A percentile compares a stretch with the other conserved stretches of the same genome.
These are phyloP conservation scores for Aspergillus coremiiformis DNA, from an alignment of 495 filamentous ascomycete species.

Conservation along the genomic window DNA sequence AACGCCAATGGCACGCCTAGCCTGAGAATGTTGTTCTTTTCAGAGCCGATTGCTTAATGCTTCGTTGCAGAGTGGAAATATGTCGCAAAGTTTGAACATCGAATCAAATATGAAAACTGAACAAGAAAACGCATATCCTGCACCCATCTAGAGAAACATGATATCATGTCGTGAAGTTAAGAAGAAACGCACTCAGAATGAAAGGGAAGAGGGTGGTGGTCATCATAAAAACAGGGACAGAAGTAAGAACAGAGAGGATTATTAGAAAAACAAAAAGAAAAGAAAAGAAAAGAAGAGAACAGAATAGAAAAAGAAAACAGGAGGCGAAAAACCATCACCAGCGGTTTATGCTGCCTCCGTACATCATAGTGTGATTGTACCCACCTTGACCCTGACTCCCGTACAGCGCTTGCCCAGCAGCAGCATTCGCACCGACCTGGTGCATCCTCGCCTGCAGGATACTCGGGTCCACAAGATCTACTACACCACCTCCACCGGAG, in stretches of 20 bases:
- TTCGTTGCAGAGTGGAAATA: constrained; percentile 24
- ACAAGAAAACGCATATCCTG: constrained; percentile 22
- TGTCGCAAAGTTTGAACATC: constrained; percentile 25
- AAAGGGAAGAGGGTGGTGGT: constrained; percentile 13
- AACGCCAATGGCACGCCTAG: constrained; percentile 34
- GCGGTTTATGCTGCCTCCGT: constrained; percentile 64
- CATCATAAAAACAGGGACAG: constrained; percentile 13
- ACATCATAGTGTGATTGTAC: constrained; percentile 86
- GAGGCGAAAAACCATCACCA: constrained; percentile 51
- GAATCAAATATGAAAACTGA: constrained; percentile 20
- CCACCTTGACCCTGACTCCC: constrained; percentile 95
- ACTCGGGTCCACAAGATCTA: constrained; percentile 99
- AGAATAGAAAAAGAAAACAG: constrained; percentile 1
- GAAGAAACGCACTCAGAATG: constrained; percentile 11
- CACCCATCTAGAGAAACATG: constrained; percentile 23
- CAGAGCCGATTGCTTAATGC: constrained; percentile 31
- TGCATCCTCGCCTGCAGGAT: constrained; percentile 98
- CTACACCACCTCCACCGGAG: constrained; percentile 96
- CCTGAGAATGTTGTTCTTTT: constrained; percentile 25
- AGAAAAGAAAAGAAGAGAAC: no score
- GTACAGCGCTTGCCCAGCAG: constrained; percentile 76
- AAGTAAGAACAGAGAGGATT: constrained; percentile 1
- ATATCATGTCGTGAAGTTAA: constrained; percentile 33
- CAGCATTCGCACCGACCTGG: constrained; percentile 62
- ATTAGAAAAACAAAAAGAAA: no score